Evolutionary conservation across 164 flowering plant genomes (phyloP).

Genomic region (Buxus sempervirens): DNA sequence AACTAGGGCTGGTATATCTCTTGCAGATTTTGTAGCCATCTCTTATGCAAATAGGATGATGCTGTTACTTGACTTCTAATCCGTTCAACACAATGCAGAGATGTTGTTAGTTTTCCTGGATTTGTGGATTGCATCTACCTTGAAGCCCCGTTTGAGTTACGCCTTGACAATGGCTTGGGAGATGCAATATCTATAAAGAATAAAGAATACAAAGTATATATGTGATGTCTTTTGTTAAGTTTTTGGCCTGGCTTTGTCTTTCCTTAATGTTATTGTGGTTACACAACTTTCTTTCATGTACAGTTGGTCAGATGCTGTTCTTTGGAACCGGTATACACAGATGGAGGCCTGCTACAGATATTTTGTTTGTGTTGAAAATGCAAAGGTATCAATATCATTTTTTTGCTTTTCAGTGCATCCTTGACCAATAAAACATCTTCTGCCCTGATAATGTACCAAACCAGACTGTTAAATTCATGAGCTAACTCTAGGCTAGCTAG

Average conservation of each 20-base stretch:
- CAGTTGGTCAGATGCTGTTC: slow-evolving; percentile 93
- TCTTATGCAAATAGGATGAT: not conserved
- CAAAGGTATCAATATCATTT: slow-evolving; percentile 48
- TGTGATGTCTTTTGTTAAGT: slow-evolving; percentile 10
- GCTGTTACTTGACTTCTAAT: slow-evolving; percentile 2
- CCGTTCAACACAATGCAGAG: slow-evolving; percentile 41
- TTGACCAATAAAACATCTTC: not conserved
- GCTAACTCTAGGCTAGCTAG: no score
- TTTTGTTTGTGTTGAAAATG: slow-evolving; percentile 96
- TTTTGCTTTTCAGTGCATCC: not conserved
- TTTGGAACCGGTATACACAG: slow-evolving; percentile 83
- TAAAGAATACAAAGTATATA: no score
- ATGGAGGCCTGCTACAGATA: slow-evolving; percentile 91
- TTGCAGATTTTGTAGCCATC: not conserved
- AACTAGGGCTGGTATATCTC: no score
- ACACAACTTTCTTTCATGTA: slow-evolving; percentile 15
- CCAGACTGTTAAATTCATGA: not conserved
- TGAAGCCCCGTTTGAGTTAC: slow-evolving; percentile 61
- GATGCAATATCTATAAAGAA: slow-evolving; percentile 57
- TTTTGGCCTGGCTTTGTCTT: not conserved
- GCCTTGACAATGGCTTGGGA: slow-evolving; percentile 79
- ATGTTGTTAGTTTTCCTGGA: slow-evolving; percentile 76
- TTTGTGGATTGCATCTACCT: slow-evolving; percentile 93
- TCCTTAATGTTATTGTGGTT: not conserved
- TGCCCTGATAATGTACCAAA: not conserved